These are phyloP conservation scores for Didymella pinodella DNA, from an alignment of 2,329 filamentous ascomycete species.

Conservation along the genomic window DNA sequence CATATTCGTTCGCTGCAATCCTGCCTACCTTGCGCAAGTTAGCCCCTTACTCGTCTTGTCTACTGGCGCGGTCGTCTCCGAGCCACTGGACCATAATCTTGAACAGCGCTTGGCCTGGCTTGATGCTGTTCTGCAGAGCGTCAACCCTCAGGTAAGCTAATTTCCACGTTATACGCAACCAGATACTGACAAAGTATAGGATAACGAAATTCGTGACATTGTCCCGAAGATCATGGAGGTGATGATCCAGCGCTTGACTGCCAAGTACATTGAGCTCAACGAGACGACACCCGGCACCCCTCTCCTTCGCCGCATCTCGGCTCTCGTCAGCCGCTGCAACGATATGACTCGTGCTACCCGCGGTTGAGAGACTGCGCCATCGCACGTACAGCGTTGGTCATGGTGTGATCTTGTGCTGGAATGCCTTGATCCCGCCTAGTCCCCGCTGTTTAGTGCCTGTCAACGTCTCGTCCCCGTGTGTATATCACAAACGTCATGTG, in stretches of 20 bases:
- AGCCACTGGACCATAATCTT: slow-evolving; percentile 62
- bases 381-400: slow-evolving; percentile 22
- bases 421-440: slow-evolving; percentile 28
- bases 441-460: neutral
- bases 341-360: slow-evolving; percentile 41
- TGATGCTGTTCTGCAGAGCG: slow-evolving; percentile 61
- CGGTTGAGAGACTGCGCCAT: slow-evolving; percentile 23
- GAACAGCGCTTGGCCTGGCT: slow-evolving; percentile 67
- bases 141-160: slow-evolving; percentile 62
- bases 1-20: slow-evolving; percentile 66
- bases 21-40: slow-evolving; percentile 63
- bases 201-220: slow-evolving; percentile 64
- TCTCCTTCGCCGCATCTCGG: slow-evolving; percentile 61
- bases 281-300: slow-evolving; percentile 61
- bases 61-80: slow-evolving; percentile 68
- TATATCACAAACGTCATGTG: neutral
- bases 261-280: slow-evolving; percentile 64
- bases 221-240: slow-evolving; percentile 68
- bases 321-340: slow-evolving; percentile 50
- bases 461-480: neutral
- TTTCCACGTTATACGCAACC: neutral
- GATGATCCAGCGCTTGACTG: slow-evolving; percentile 64
- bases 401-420: slow-evolving; percentile 37
- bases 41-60: slow-evolving; percentile 67
- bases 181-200: slow-evolving; percentile 47